Evolutionary conservation across 1,284 basidiomycete species (phyloP), one percentile per base, ranked within the genome.

Genomic region (Cutaneotrichosporon sp.): DNA sequence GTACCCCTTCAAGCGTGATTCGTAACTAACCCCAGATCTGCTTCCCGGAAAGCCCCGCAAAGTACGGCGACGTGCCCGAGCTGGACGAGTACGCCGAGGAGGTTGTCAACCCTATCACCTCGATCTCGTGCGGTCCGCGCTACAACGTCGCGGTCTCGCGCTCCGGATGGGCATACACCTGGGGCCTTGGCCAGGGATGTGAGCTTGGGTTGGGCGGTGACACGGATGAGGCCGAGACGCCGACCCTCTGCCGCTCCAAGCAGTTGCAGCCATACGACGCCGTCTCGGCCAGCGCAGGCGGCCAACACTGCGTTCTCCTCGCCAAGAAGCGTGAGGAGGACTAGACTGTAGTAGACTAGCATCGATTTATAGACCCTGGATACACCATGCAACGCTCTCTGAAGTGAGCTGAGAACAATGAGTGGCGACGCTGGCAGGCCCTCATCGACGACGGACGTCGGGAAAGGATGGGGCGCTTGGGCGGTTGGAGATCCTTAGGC

Each of bases 71-170:
- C 62, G 77, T 78, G 36, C 84, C 81, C 60, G 75, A 70, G 32
- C 75, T 81, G 66, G 76, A 67, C 36, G 76, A 80, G 2, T 81
- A 77, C 62, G 79, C 77, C 40, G 76, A 84, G 36, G 75, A 77
- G 36, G 63, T 74, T 0, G 59, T 75, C 31, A 90, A 92, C 74
- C 87, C 86, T 6, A 86, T 95, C 68, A 84, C 88, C 18, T 85
- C 87, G 61, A 85, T 97, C 69, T 86, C 89, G 3, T 87, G 85
- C 11, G 94, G 93, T 2, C 86, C 87, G 46, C 86, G 92, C 71
- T 90, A 91, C 78, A 93, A 89, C 71, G 85, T 94, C 66, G 93
- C 90, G 4, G 85, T 94, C 56, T 90, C 90, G 18, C 81, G 82
- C 61, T 87, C 85, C 51, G 92, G 92, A 13, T 88, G 89, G 32